Conservation (phyloP, 139 green algal genomes). For the Ettlia oleoabundans region DNA sequence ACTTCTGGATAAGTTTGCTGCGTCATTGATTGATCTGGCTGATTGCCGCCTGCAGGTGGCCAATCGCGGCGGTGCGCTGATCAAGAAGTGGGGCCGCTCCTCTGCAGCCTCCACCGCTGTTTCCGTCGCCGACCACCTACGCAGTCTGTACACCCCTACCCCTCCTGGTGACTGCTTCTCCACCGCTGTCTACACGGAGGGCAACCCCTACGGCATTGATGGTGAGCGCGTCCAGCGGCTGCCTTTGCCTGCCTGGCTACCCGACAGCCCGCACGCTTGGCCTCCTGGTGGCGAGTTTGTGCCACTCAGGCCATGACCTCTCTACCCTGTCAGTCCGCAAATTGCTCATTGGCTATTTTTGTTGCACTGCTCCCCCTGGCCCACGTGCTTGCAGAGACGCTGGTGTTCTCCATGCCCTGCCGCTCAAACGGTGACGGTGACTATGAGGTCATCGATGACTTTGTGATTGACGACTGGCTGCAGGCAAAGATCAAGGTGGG, state of each 20-base stretch:
- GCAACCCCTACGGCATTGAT: constrained; percentile 90
- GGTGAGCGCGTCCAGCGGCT: neutral
- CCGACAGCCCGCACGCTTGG: too few relatives aligned
- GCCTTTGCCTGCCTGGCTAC: neutral
- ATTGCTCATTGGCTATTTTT: too few relatives aligned
- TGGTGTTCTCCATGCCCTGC: constrained; percentile 92
- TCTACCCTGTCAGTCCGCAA: too few relatives aligned
- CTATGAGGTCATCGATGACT: constrained; percentile 82
- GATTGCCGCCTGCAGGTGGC: constrained; percentile 56
- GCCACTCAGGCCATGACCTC: too few relatives aligned
- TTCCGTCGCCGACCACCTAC: constrained; percentile 88
- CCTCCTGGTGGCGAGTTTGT: too few relatives aligned
- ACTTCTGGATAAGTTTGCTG: neutral
- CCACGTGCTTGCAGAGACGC: constrained; percentile 60
- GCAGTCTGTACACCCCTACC: constrained; percentile 82
- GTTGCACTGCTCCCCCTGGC: neutral
- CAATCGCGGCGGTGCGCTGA: constrained; percentile 86
- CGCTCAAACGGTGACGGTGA: constrained; percentile 83
- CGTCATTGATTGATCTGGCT: neutral
- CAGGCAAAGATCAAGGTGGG: constrained; percentile 65
- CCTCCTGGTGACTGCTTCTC: constrained; percentile 90
- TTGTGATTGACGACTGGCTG: constrained; percentile 90
- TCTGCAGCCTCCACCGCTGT: constrained; percentile 91
- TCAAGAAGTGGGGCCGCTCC: constrained; percentile 95
- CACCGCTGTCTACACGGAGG: constrained; percentile 78